These are phyloP conservation scores for Coffea canephora DNA, from an alignment of 257 asterid species.

Conservation along the genomic window DNA sequence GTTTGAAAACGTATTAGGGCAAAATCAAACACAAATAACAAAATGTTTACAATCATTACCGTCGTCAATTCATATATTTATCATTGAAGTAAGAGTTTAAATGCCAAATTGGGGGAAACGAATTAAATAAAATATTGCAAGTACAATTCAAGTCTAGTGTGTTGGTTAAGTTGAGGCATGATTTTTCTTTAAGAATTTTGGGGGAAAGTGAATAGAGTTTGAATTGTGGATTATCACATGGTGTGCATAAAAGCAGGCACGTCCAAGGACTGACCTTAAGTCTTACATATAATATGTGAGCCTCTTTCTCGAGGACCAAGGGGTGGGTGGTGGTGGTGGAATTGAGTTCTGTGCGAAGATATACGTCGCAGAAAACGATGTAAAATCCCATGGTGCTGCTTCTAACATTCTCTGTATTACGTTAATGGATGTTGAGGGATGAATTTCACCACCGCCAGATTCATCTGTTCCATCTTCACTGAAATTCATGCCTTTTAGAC, in stretches of 20 bases:
- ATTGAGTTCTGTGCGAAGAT: slow-evolving; percentile 55
- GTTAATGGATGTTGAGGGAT: background rate
- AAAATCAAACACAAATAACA: too few species aligned
- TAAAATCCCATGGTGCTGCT: slow-evolving; percentile 13
- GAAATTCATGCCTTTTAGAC: slow-evolving; percentile 37
- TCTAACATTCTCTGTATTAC: slow-evolving; percentile 56
- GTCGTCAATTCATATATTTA: background rate
- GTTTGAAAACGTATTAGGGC: too few species aligned
- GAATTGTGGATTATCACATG: slow-evolving; percentile 49
- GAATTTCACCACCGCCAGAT: background rate
- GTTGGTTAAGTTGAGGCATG: background rate
- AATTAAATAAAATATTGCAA: too few species aligned
- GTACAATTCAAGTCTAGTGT: too few species aligned
- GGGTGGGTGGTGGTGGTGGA: slow-evolving; percentile 31
- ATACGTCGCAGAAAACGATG: slow-evolving; percentile 28
- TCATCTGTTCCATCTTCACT: slow-evolving; percentile 29
- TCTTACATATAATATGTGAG: slow-evolving; percentile 3
- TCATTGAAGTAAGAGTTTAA: too few species aligned
- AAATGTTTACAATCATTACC: too few species aligned
- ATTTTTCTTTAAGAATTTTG: background rate
- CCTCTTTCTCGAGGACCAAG: slow-evolving; percentile 45
- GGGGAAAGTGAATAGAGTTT: background rate
- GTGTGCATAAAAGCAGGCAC: slow-evolving; percentile 70
- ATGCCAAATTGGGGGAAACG: too few species aligned
- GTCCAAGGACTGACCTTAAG: slow-evolving; percentile 30